A percentile compares a stretch with the other conserved stretches of the same genome.
Evolutionary conservation across 768 basidiomycete genomes (phyloP).

Genomic region (Psilocybe cyanescens): DNA sequence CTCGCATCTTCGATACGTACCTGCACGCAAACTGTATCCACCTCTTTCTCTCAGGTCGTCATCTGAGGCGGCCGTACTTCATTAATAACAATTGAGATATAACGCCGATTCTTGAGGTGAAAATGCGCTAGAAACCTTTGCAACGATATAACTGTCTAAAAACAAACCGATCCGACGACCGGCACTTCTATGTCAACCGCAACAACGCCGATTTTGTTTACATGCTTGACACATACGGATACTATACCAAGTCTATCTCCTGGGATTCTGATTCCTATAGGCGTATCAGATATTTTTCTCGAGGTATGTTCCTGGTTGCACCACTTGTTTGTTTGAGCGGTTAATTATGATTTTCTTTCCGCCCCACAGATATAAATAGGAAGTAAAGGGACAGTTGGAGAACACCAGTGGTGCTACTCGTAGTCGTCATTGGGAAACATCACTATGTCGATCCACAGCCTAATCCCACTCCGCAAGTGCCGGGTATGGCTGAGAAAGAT

Average conservation of each 20-base stretch:
- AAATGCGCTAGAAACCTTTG: too few species aligned
- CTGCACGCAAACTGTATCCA: too few species aligned
- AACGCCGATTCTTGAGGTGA: too few species aligned
- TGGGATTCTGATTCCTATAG: neutral
- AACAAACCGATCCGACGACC: neutral
- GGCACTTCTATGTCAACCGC: constrained; percentile 4
- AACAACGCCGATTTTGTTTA: neutral
- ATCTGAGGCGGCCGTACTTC: neutral
- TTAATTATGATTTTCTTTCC: neutral
- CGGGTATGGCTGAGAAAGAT: neutral
- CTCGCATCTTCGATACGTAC: neutral
- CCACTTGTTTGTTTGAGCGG: neutral
- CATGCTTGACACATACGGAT: neutral
- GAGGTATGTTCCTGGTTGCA: neutral
- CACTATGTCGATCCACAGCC: neutral
- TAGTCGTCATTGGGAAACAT: neutral
- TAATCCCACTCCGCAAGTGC: constrained; percentile 5
- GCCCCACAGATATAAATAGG: neutral
- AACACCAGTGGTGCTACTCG: neutral
- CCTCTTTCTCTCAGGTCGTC: too few species aligned
- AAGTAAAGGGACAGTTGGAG: neutral
- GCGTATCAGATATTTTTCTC: neutral
- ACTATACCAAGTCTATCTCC: constrained; percentile 1
- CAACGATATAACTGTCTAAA: neutral
- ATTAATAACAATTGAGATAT: neutral